Conservation (phyloP, 306 rosid genomes). For the Prunus mongolica region DNA sequence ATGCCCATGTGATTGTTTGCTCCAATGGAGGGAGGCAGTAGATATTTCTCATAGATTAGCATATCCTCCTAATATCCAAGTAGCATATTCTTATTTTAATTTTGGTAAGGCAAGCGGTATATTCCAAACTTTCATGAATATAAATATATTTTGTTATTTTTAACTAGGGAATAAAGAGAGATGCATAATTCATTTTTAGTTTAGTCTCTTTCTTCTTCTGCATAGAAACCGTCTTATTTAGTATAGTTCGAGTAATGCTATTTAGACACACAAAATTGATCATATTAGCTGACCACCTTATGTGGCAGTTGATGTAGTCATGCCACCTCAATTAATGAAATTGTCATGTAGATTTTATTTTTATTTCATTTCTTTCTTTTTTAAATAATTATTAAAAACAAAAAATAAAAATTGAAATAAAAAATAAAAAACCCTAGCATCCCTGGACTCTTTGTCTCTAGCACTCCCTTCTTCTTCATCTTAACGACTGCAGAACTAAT, state of each 20-base stretch:
- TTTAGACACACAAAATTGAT: too few species aligned
- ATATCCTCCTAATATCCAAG: background rate
- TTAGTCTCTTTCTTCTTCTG: background rate
- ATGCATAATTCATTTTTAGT: background rate
- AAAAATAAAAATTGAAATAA: too few species aligned
- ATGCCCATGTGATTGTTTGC: background rate
- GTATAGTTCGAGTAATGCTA: background rate
- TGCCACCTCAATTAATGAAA: too few species aligned
- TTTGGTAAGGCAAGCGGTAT: background rate
- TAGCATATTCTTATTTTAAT: background rate
- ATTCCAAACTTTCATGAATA: background rate
- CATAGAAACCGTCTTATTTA: background rate
- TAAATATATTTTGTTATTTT: background rate
- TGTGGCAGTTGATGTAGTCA: too few species aligned
- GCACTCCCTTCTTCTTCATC: too few species aligned
- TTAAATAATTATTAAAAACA: too few species aligned
- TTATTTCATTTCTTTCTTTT: too few species aligned
- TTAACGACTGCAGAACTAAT: too few species aligned
- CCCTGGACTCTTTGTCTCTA: too few species aligned
- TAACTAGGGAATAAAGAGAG: background rate
- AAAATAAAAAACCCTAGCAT: too few species aligned
- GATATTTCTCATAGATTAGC: background rate
- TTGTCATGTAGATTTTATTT: too few species aligned
- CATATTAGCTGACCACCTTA: too few species aligned
- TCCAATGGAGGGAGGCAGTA: background rate